Percentiles rank a stretch among this genome's conserved stretches.
Conservation (phyloP, 2,329 filamentous ascomycete genomes). For the Pseudovirgaria hyperparasitica region DNA sequence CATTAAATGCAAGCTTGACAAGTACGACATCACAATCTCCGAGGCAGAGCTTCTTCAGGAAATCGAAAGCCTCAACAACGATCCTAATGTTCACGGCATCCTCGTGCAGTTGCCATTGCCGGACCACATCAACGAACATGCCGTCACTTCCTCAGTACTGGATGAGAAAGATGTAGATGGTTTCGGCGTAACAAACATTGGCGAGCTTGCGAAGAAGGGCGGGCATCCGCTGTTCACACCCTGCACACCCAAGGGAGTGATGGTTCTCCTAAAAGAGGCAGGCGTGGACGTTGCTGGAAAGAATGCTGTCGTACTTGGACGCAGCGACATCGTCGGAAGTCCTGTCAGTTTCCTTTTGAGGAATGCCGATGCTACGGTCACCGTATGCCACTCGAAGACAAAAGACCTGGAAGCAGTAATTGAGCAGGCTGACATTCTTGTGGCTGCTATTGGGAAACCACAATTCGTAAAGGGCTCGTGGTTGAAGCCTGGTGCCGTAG, state of each 20-base stretch:
- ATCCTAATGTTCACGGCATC: constrained; percentile 76
- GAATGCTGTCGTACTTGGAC: constrained; percentile 84
- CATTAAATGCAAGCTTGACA: constrained; percentile 76
- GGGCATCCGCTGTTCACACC: constrained; percentile 81
- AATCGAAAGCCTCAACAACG: constrained; percentile 73
- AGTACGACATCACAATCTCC: constrained; percentile 67
- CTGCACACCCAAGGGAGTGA: constrained; percentile 94
- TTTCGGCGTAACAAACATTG: constrained; percentile 88
- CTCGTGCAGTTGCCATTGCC: constrained; percentile 89
- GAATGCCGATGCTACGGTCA: constrained; percentile 93
- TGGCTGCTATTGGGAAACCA: constrained; percentile 82
- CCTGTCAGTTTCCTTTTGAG: constrained; percentile 92
- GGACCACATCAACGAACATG: constrained; percentile 78
- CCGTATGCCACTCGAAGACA: constrained; percentile 88
- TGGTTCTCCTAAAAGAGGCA: constrained; percentile 76
- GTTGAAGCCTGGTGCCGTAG: constrained; percentile 87
- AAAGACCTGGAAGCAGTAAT: constrained; percentile 58
- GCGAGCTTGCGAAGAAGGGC: constrained; percentile 90
- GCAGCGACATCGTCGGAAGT: constrained; percentile 95
- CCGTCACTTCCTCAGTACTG: constrained; percentile 76
- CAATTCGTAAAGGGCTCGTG: constrained; percentile 88
- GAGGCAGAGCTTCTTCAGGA: constrained; percentile 78
- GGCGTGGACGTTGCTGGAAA: constrained; percentile 79
- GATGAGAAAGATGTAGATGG: constrained; percentile 97
- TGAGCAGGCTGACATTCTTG: constrained; percentile 75